These are phyloP conservation scores for Dictyostelium capitatum DNA, from an alignment of 78 protist species.

Conservation along the genomic window DNA sequence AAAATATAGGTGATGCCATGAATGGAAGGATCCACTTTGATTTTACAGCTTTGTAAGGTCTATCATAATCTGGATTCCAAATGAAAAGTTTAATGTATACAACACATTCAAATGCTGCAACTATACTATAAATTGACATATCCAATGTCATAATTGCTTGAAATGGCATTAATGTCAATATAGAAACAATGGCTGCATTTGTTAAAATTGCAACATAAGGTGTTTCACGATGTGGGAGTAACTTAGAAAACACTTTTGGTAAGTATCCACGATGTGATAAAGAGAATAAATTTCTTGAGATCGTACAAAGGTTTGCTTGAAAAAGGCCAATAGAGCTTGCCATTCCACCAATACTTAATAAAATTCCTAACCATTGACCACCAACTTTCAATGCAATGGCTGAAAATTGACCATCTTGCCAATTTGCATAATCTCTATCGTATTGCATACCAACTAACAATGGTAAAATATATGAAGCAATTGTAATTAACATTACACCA, in stretches of 20 bases:
- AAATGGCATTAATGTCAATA: slow-evolving; percentile 37
- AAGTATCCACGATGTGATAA: slow-evolving; percentile 41
- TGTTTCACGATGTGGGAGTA: slow-evolving; percentile 42
- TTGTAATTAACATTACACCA: slow-evolving; percentile 44
- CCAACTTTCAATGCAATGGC: slow-evolving; percentile 30
- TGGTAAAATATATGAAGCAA: slow-evolving; percentile 34
- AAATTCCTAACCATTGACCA: slow-evolving; percentile 53
- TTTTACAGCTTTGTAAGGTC: slow-evolving; percentile 50
- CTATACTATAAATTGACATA: slow-evolving; percentile 66
- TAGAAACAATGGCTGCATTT: slow-evolving; percentile 16
- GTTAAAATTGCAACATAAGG: slow-evolving; percentile 44
- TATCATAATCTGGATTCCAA: slow-evolving; percentile 22
- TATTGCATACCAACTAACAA: slow-evolving; percentile 64
- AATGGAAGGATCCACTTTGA: neutral
- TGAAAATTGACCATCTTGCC: slow-evolving; percentile 74
- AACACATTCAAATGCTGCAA: slow-evolving; percentile 12
- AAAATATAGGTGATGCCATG: neutral
- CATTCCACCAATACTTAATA: slow-evolving; percentile 72
- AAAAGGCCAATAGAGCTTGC: slow-evolving; percentile 41
- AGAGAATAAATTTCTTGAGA: slow-evolving; percentile 24
- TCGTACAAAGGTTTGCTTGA: slow-evolving; percentile 43
- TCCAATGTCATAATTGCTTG: slow-evolving; percentile 44
- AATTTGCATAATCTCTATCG: slow-evolving; percentile 27
- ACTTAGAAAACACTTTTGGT: slow-evolving; percentile 33
- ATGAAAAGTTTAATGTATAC: slow-evolving; percentile 38